These are phyloP conservation scores for Byssothecium circinans DNA, from an alignment of 2,329 filamentous ascomycete genomes.

Conservation along the genomic window DNA sequence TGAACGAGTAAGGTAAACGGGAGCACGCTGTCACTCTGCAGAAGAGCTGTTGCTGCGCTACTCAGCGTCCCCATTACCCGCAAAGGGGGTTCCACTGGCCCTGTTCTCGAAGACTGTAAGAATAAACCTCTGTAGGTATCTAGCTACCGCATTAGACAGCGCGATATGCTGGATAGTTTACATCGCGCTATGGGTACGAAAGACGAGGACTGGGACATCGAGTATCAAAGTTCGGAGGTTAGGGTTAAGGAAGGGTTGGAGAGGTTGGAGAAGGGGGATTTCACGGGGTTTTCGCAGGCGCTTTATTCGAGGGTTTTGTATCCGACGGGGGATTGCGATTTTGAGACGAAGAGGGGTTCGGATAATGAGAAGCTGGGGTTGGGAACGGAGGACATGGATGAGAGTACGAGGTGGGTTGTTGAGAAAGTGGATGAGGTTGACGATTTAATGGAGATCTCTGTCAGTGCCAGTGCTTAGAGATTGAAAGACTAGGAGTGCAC, in stretches of 20 bases:
- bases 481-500: no score
- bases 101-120: slow-evolving; percentile 46
- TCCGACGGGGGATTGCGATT: slow-evolving; percentile 29
- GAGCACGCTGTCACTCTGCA: slow-evolving; percentile 60
- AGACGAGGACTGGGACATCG: slow-evolving; percentile 62
- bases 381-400: slow-evolving; percentile 61
- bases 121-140: slow-evolving; percentile 57
- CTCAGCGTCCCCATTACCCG: slow-evolving; percentile 37
- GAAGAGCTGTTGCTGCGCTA: slow-evolving; percentile 53
- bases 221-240: slow-evolving; percentile 49
- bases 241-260: slow-evolving; percentile 54
- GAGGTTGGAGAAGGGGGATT: slow-evolving; percentile 49
- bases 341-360: slow-evolving; percentile 38
- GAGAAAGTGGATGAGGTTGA: neutral
- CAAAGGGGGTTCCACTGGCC: neutral
- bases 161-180: slow-evolving; percentile 63
- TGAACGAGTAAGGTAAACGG: slow-evolving; percentile 60
- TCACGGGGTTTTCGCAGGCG: slow-evolving; percentile 48
- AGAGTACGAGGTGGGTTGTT: slow-evolving; percentile 49
- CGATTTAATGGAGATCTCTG: neutral
- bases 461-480: neutral
- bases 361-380: slow-evolving; percentile 61
- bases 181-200: slow-evolving; percentile 59
- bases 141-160: slow-evolving; percentile 62
- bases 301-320: slow-evolving; percentile 60